Base-by-base conservation (phyloP, 768 basidiomycete genomes). In the Epithele typhae region DNA sequence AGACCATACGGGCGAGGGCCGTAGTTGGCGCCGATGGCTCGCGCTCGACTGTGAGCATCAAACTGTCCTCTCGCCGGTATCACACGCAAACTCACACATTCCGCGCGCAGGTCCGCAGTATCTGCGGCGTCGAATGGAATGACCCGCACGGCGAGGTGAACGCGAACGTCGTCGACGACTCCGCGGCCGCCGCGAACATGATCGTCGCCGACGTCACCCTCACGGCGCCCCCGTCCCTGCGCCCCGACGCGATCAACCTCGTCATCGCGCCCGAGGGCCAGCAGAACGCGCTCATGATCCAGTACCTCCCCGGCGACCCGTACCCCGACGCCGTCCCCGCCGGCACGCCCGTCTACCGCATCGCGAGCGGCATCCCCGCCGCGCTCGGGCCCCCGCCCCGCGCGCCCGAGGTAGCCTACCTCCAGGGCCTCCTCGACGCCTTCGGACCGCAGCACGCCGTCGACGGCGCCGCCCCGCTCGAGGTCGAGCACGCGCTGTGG, bases 11-110 rank as follows among this genome's bases (percentile, higher is more conserved):
- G 2, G 59, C 77, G 11, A 67, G 66, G 25, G 77, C 76, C 55
- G 69, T 78, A 4, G 53, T 79, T 25, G 77, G 74, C 18, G 76
- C 77, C 5, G 78, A 80, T 53, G 77, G 78, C 3, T 62, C 74
- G 3, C 66, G 58, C 46, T 80, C 77, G 1, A 52, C 58, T 27
- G 78, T 77, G 53, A 42, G 67, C 55, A 51, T 6, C n/a, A n/a
- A n/a, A n/a, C n/a, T n/a, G n/a, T n/a, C 19, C 22, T 5, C 27
- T 7, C 27, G 14, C 14, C 14, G 7, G 8, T 30, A 30, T 30
- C 14, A 30, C 7, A 30, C 27, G 8, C 27, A 14, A 14, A 7
- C 12, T 39, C 5, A 19, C 23, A 15, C 14, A 27, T 10, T 18
- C 7, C n/a, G 9, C 40, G 21, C n/a, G n/a, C 36, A 79, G 77